Evolutionary conservation across 2,329 filamentous ascomycete genomes (phyloP), one percentile per base, ranked within the genome.

Genomic region (Catunica adiposa): DNA sequence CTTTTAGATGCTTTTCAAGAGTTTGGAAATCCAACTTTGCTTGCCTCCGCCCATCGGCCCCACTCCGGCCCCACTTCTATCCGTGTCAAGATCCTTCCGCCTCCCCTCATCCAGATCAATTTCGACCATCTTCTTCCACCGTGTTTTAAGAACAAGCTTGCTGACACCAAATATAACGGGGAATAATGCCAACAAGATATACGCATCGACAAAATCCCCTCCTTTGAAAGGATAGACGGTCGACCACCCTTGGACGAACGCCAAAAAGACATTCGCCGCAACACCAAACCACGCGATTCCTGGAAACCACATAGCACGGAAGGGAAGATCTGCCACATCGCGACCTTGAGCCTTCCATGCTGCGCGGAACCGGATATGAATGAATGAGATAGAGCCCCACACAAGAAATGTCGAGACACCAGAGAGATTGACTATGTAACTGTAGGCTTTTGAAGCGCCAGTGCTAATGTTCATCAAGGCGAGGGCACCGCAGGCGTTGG

Each of bases 401-500:
- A 85, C 83, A 1, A 86, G 65, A 63, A 86, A 86, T 0, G 82
- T 84, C 38, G 80, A 81, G 1, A 86, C 81, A 3, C 83, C 83
- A 4, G 74, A 79, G 0, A 86, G 70, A 62, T 84, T 85, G 62
- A 86, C 78, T 58, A 87, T 84, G 66, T 85, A 85, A 5, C 66
- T 66, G 64, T 85, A 87, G 0, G 81, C 82, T 59, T 76, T 73
- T 46, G 76, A 73, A 0, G 82, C 81, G 6, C 81, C 82, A 0
- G 82, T 83, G 38, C 75, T 81, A 34, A 84, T 68, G 61, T 86
- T 86, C 78, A 86, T 84, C 75, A 86, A 79, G n/a, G 79, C 78
- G n/a, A 87, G 68, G 3, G 80, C 74, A 8, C 83, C 84, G 56
- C 84, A 82, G 1, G 80, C 68, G 60, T 88, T 88, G 14, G 85